These are phyloP conservation scores for Hyphodiscus sp. DNA, from an alignment of 2,329 filamentous ascomycete species.

Conservation along the genomic window DNA sequence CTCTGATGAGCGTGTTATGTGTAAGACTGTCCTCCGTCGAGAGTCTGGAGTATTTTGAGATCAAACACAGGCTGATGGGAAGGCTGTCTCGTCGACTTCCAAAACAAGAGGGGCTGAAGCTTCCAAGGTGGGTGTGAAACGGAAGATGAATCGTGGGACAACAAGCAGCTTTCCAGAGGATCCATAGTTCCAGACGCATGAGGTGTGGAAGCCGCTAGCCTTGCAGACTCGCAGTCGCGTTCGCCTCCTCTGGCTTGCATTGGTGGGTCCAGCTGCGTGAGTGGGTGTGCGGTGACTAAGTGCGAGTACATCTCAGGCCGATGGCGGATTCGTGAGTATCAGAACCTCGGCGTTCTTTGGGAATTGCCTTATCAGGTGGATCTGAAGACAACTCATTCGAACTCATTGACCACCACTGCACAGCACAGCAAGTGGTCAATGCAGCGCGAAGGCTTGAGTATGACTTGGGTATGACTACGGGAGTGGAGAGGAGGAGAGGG, in stretches of 20 bases:
- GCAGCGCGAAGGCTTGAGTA: slow-evolving; percentile 9
- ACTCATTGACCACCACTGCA: slow-evolving; percentile 16
- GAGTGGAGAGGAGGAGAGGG: too few relatives aligned
- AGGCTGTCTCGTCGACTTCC: neutral
- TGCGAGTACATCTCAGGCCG: slow-evolving; percentile 4
- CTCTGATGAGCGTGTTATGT: too few relatives aligned
- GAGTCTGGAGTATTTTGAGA: neutral
- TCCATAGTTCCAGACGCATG: neutral
- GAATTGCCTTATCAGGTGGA: too few relatives aligned
- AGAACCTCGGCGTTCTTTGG: too few relatives aligned
- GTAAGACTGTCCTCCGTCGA: too few relatives aligned
- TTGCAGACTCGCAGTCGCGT: neutral
- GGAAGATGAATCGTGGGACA: slow-evolving; percentile 9
- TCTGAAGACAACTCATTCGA: neutral
- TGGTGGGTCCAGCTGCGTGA: neutral
- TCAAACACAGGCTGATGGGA: neutral
- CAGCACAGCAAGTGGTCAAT: slow-evolving; percentile 19
- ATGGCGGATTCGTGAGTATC: slow-evolving; percentile 13
- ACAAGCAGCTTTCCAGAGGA: neutral
- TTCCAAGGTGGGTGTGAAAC: slow-evolving; percentile 19
- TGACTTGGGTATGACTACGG: slow-evolving; percentile 1
- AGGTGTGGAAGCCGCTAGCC: neutral
- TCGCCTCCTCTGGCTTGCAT: neutral
- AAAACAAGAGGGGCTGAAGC: slow-evolving; percentile 12
- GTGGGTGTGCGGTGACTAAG: slow-evolving; percentile 1